Evolutionary conservation across 768 basidiomycete species (phyloP).

Genomic region (Podaxis sp.): DNA sequence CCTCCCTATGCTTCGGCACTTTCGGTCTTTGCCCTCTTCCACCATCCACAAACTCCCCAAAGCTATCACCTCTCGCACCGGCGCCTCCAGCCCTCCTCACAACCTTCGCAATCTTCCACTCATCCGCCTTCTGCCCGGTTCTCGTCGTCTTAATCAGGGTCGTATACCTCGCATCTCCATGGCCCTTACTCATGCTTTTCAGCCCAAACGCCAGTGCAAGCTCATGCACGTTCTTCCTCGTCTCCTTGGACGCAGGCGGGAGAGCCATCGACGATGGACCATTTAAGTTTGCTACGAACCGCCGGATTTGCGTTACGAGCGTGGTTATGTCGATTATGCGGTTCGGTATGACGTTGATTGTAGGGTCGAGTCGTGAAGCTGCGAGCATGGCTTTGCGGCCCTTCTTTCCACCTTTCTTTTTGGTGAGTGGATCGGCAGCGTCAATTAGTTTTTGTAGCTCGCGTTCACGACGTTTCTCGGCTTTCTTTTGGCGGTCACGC

Average conservation of each 20-base stretch:
- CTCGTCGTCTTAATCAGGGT: conserved; percentile 68
- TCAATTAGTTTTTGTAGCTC: conserved; percentile 52
- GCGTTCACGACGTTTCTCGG: conserved; percentile 66
- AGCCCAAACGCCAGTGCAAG: conserved; percentile 77
- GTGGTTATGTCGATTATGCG: conserved; percentile 63
- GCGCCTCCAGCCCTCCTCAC: conserved; percentile 37
- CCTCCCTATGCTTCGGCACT: conserved; percentile 65
- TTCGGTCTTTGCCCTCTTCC: conserved; percentile 20
- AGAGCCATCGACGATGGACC: conserved; percentile 57
- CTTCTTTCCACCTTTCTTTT: conserved; percentile 68
- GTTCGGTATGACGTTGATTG: conserved; percentile 42
- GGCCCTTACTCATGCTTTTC: conserved; percentile 76
- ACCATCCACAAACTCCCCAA: conserved; percentile 32
- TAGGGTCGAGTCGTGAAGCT: conserved; percentile 43
- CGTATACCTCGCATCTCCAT: conserved; percentile 70
- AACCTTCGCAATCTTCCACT: conserved; percentile 55
- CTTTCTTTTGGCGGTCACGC: conserved; percentile 82
- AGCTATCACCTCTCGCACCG: conserved; percentile 33
- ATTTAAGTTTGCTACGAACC: conserved; percentile 61
- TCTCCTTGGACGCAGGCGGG: conserved; percentile 76
- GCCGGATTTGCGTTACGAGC: conserved; percentile 68
- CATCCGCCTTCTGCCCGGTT: conserved; percentile 55
- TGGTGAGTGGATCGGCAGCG: conserved; percentile 61
- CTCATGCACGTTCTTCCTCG: conserved; percentile 74
- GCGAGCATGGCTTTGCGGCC: conserved; percentile 66